Evolutionary conservation across 2,329 filamentous ascomycete species (phyloP).

Genomic region (Cercospora sp.): DNA sequence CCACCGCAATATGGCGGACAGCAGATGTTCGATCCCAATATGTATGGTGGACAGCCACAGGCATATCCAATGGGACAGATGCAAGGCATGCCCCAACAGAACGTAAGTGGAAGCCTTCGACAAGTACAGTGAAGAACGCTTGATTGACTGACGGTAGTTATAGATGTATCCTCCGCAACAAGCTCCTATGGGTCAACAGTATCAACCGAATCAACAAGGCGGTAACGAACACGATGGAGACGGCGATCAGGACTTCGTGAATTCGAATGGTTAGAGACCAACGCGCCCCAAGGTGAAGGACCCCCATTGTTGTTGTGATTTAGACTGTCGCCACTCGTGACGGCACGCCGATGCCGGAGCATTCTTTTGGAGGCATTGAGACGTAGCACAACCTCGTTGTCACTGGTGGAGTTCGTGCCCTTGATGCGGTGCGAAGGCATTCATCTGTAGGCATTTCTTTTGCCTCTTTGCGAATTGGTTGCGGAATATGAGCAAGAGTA

Average conservation of each 20-base stretch:
- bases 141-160: constrained; percentile 25
- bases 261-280: constrained; percentile 25
- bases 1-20: constrained; percentile 75
- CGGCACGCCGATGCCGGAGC: not conserved
- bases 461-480: not conserved
- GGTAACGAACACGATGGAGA: constrained; percentile 47
- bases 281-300: not conserved
- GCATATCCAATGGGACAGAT: constrained; percentile 36
- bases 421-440: not conserved
- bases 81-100: constrained; percentile 36
- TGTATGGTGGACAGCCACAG: constrained; percentile 58
- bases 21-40: constrained; percentile 76
- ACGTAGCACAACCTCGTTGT: not conserved
- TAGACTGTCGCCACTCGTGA: not conserved
- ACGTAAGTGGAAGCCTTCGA: constrained; percentile 21
- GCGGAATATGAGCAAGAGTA: not conserved
- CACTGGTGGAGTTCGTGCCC: not conserved
- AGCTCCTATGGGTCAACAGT: constrained; percentile 46
- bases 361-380: not conserved
- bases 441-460: not conserved
- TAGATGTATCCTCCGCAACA: constrained; percentile 29
- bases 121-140: constrained; percentile 2
- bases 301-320: not conserved
- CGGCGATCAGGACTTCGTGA: constrained; percentile 46
- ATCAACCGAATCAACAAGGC: constrained; percentile 38